Conservation (phyloP, 2,329 filamentous ascomycete genomes). For the Colletotrichum lentis region DNA sequence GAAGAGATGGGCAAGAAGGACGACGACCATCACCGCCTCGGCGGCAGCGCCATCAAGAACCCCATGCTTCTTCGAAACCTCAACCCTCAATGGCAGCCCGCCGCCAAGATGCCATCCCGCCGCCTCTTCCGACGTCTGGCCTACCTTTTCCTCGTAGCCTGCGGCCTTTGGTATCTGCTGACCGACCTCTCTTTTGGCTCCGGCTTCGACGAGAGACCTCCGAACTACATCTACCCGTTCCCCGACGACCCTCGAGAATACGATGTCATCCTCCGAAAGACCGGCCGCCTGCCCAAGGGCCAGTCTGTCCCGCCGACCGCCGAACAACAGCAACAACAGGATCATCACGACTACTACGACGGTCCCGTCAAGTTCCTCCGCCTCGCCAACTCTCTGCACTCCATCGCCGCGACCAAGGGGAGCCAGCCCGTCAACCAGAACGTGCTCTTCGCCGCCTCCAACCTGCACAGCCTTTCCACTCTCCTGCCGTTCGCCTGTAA, state of each 20-base stretch:
- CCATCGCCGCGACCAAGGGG: conserved; percentile 63
- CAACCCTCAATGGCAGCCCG: conserved; percentile 51
- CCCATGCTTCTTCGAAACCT: conserved; percentile 41
- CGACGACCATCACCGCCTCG: conserved; percentile 58
- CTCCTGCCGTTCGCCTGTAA: conserved; percentile 85
- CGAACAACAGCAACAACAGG: conserved; percentile 1
- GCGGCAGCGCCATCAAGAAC: conserved; percentile 11
- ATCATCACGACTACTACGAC: conserved; percentile 60
- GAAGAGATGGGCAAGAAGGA: conserved; percentile 68
- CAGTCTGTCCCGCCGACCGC: conserved; percentile 35
- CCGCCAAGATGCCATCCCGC: conserved; percentile 56
- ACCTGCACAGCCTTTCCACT: conserved; percentile 73
- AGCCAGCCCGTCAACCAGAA: conserved; percentile 67
- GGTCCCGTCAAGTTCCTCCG: conserved; percentile 75
- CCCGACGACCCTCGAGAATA: conserved; percentile 31
- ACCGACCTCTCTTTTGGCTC: conserved; percentile 65
- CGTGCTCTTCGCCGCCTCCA: conserved; percentile 81
- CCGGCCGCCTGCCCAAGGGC: conserved; percentile 35
- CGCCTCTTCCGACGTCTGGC: conserved; percentile 63
- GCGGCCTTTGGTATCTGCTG: conserved; percentile 69
- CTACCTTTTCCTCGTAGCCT: conserved; percentile 57
- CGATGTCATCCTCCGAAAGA: conserved; percentile 20
- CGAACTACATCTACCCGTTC: conserved; percentile 50
- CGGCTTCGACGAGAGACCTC: conserved; percentile 44
- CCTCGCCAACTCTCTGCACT: conserved; percentile 70